Percentiles rank a stretch among this genome's conserved stretches.
Conservation (phyloP, 2,329 filamentous ascomycete genomes). For the Salinomyces thailandicus region DNA sequence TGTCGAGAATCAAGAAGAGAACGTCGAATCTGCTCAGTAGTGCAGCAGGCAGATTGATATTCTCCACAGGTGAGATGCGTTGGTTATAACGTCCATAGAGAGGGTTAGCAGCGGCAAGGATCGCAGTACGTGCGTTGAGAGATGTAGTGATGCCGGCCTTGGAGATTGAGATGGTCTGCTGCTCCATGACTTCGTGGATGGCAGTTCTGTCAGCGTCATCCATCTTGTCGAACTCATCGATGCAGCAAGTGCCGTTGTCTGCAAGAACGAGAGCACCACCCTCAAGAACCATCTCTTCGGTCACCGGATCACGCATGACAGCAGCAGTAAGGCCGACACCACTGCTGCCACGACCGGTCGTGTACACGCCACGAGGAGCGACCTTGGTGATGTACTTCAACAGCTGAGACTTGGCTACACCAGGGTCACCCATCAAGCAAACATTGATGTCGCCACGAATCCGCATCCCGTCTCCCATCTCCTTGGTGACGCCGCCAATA, state of each 20-base stretch:
- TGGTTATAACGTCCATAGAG: constrained; percentile 98
- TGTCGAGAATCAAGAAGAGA: constrained; percentile 93
- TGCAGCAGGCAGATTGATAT: constrained; percentile 97
- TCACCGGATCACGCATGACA: constrained; percentile 74
- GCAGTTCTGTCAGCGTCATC: constrained; percentile 72
- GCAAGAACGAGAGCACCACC: constrained; percentile 69
- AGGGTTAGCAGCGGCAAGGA: constrained; percentile 91
- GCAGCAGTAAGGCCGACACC: constrained; percentile 74
- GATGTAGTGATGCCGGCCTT: constrained; percentile 95
- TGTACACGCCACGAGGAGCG: constrained; percentile 81
- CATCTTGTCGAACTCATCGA: constrained; percentile 86
- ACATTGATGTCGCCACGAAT: constrained; percentile 99
- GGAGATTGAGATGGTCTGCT: constrained; percentile 76
- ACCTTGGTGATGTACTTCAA: constrained; percentile 99
- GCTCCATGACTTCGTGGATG: constrained; percentile 82
- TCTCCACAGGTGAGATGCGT: constrained; percentile 91
- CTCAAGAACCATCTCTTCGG: constrained; percentile 75
- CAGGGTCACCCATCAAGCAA: constrained; percentile 97
- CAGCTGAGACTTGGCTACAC: constrained; percentile 97
- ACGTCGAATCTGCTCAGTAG: constrained; percentile 95
- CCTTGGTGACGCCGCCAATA: constrained; percentile 91
- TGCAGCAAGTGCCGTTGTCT: constrained; percentile 76
- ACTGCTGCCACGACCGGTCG: constrained; percentile 68
- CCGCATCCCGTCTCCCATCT: constrained; percentile 96
- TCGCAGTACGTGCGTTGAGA: constrained; percentile 73